These are phyloP conservation scores for Elongisporangium anandrum DNA, from an alignment of 352 stramenopile genomes.

Conservation along the genomic window DNA sequence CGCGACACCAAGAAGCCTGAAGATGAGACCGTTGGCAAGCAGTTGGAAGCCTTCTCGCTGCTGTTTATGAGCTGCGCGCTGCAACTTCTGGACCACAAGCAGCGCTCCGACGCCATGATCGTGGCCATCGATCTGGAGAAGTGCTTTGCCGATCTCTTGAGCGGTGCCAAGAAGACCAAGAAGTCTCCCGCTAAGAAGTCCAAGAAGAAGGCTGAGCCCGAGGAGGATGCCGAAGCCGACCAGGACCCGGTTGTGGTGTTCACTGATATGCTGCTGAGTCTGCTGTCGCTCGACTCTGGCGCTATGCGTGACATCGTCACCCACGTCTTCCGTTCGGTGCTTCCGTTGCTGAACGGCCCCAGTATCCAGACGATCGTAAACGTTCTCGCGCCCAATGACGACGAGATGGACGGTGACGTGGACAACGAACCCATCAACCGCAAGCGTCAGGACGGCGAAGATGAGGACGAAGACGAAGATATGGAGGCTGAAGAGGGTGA, in stretches of 20 bases:
- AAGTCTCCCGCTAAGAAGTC: slow-evolving; percentile 30
- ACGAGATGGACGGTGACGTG: slow-evolving; percentile 26
- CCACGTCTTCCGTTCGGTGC: slow-evolving; percentile 72
- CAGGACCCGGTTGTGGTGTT: slow-evolving; percentile 70
- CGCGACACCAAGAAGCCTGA: slow-evolving; percentile 17
- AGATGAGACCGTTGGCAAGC: slow-evolving; percentile 19
- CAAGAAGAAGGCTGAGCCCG: slow-evolving; percentile 11
- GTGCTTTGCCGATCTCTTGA: slow-evolving; percentile 59
- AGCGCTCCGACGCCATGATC: slow-evolving; percentile 53
- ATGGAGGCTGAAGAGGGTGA: slow-evolving; percentile 31
- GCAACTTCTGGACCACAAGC: slow-evolving; percentile 62
- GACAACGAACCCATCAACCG: slow-evolving; percentile 33
- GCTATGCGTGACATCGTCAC: slow-evolving; percentile 81
- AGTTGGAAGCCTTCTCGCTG: slow-evolving; percentile 63
- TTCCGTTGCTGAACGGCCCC: slow-evolving; percentile 51
- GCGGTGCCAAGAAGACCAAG: slow-evolving; percentile 18
- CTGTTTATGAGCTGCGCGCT: slow-evolving; percentile 74
- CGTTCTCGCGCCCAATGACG: slow-evolving; percentile 37
- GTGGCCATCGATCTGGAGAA: slow-evolving; percentile 63
- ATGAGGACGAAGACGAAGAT: slow-evolving; percentile 32
- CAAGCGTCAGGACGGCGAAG: slow-evolving; percentile 16
- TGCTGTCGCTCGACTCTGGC: slow-evolving; percentile 80
- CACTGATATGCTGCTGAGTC: slow-evolving; percentile 76
- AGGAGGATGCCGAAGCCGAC: slow-evolving; percentile 9
- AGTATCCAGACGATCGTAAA: slow-evolving; percentile 73